Evolutionary conservation across 352 stramenopile genomes (phyloP).

Genomic region (Globisporangium emineosum): DNA sequence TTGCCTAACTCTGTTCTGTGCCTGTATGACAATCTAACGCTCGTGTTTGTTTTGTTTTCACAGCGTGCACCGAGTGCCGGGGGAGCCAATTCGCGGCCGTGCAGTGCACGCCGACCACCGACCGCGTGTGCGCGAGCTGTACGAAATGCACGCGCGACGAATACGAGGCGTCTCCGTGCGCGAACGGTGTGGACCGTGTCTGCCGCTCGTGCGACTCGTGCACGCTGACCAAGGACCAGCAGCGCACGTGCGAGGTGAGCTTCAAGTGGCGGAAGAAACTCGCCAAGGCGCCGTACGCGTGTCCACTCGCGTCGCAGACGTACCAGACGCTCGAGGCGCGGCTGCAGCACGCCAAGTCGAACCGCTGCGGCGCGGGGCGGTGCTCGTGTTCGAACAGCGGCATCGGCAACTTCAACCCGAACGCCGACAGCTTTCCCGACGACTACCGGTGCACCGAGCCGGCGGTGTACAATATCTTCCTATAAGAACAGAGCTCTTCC

Average conservation of each 20-base stretch:
- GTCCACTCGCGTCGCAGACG: conserved; percentile 39
- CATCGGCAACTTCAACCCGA: conserved; percentile 73
- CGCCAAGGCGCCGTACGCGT: conserved; percentile 71
- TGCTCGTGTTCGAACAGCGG: conserved; percentile 68
- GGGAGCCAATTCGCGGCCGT: conserved; percentile 39
- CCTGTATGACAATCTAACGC: not conserved
- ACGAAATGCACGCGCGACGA: conserved; percentile 68
- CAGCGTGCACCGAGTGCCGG: conserved; percentile 70
- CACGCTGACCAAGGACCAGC: conserved; percentile 52
- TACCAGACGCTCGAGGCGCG: conserved; percentile 63
- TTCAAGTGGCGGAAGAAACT: conserved; percentile 59
- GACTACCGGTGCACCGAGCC: conserved; percentile 64
- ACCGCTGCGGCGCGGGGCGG: conserved; percentile 61
- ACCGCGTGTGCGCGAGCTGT: conserved; percentile 61
- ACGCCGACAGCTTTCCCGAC: conserved; percentile 64
- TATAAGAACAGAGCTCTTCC: conserved; percentile 23
- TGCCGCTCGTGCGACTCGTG: conserved; percentile 78
- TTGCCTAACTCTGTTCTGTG: not conserved
- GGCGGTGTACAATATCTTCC: conserved; percentile 55
- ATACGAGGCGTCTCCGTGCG: conserved; percentile 60
- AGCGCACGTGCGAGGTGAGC: conserved; percentile 47
- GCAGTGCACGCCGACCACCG: conserved; percentile 44
- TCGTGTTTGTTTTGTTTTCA: conserved; percentile 1
- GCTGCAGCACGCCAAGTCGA: conserved; percentile 66
- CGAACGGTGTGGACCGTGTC: conserved; percentile 50